Conservation (phyloP, 768 basidiomycete genomes). For the Gyrodon lividus region DNA sequence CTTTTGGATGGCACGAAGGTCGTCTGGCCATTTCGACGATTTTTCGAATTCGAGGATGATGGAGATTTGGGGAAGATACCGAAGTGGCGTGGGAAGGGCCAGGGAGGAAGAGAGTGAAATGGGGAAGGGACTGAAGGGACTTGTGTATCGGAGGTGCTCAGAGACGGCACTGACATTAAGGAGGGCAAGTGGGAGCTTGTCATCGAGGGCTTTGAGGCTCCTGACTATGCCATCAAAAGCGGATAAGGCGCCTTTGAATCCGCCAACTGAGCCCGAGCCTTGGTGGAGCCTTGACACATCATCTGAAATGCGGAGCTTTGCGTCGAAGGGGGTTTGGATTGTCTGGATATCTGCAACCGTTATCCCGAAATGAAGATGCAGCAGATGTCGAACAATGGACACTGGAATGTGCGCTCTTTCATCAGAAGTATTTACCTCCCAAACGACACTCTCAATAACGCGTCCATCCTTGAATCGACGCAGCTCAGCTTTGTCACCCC, state of each 20-base stretch:
- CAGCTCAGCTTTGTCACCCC: slow-evolving; percentile 91
- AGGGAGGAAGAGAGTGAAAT: slow-evolving; percentile 52
- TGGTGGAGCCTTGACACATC: slow-evolving; percentile 42
- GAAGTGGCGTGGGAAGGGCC: slow-evolving; percentile 55
- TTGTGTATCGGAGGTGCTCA: slow-evolving; percentile 78
- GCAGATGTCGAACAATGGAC: slow-evolving; percentile 70
- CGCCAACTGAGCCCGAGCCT: slow-evolving; percentile 39
- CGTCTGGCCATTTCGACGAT: slow-evolving; percentile 93
- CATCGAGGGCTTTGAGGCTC: slow-evolving; percentile 70
- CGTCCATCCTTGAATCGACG: slow-evolving; percentile 95
- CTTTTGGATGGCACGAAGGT: slow-evolving; percentile 87
- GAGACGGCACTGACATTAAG: slow-evolving; percentile 74
- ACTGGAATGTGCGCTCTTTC: slow-evolving; percentile 78
- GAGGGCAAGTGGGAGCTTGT: slow-evolving; percentile 72
- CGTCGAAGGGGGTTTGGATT: slow-evolving; percentile 61
- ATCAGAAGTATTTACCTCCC: slow-evolving; percentile 82
- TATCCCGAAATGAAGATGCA: slow-evolving; percentile 76
- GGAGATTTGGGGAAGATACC: slow-evolving; percentile 68
- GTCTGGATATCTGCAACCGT: slow-evolving; percentile 47
- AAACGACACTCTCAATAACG: slow-evolving; percentile 93
- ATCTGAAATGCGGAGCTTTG: slow-evolving; percentile 57
- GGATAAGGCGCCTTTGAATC: slow-evolving; percentile 69
- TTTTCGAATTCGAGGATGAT: slow-evolving; percentile 88
- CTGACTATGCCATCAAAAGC: slow-evolving; percentile 82
- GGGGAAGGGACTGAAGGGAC: slow-evolving; percentile 77